Base-by-base conservation (phyloP, 768 basidiomycete species). In the Boletus vinaceobasis region DNA sequence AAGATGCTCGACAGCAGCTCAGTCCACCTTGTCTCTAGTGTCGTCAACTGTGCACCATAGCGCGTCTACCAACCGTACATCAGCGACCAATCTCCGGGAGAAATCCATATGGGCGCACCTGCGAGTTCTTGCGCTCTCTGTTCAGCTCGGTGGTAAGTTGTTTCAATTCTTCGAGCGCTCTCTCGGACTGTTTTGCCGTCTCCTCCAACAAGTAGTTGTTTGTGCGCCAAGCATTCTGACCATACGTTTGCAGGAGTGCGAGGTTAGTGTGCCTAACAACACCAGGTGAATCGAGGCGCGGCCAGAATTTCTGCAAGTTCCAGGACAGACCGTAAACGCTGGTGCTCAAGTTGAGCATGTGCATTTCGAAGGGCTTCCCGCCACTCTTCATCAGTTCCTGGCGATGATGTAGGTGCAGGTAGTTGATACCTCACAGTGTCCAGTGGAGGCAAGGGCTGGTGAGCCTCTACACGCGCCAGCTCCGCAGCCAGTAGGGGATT, bases 1-100 rank as follows among this genome's bases (percentile, higher is more conserved):
- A 98, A 74, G 43, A 95, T 88, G 49, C 73, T 88, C 50, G 92
- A 93, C 52, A 98, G 86, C 44, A 98, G 77, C 72, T 94, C 91
- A 21, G 92, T 95, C 95, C 95, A 98, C 58, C 86, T 80, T 36
- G 83, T 88, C 72, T 98, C 94, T 55, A 97, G 74, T 9, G 83
- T 75, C 29, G 84, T 88, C 55, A 98, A 74, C 63, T 94, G 90
- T 48, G 82, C 78, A 49, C 94, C 94, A 19, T 87, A 74, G 9
- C 78, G 82, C 43, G 88, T 90, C 89, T 98, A 66, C 13, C 43
- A 43, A 33, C 6, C 46, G 5, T 13, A 14, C 53, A 44, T 52
- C 37, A 59, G 43, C 44, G 7, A 29, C 55, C 26, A 5, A 7
- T 15, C 6, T 17, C 17, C 15, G 5, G 42, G 14, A 33, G 3